Base-by-base conservation (phyloP, 768 basidiomycete species). In the Boletus rufocinnamomeus region DNA sequence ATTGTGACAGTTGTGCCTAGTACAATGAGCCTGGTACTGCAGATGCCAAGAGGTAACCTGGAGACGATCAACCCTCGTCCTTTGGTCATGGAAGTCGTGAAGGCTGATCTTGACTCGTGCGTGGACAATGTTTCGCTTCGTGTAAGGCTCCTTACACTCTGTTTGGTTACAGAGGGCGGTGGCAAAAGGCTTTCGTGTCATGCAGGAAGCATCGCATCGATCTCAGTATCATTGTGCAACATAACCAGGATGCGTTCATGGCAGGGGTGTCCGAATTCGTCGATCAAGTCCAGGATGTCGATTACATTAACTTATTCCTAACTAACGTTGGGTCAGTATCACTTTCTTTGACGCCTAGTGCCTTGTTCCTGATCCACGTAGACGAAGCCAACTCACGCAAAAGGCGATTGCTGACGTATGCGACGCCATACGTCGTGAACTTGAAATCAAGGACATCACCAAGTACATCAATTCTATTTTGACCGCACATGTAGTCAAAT, bases 1-100 rank as follows among this genome's bases (percentile, higher is more conserved):
- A 95, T 98, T 35, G 94, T 98, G 5, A 85, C 88, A 0, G 90
- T 88, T 14, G 88, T 97, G 1, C 89, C 95, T 1, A 93, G 88
- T 58, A 76, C 85, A 9, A 98, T 95, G 92, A 87, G 82, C 64
- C 73, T 99, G 35, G 91, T 98, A 0, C 76, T 99, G 11, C 97
- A 99, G 74, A 98, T 98, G 96, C 97, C 96, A 0, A 78, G 97
- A 63, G 97, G 97, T 1, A 98, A 98, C 73, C 69, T 99, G 59
- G 97, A 99, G 76, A 98, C 94, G 1, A 87, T 99, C 53, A 93
- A 89, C 66, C 97, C 97, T 4, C 80, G 97, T 44, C 91, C 95
- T 14, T 74, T 99, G 65, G 95, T 98, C 19, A 85, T 97, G 79
- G 82, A 87, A 56, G 87, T 93, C 6, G 87, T 98, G 2, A 82